Evolutionary conservation across 345 rosid species (phyloP), one percentile per base, ranked within the genome.

Genomic region (Linum tenue): DNA sequence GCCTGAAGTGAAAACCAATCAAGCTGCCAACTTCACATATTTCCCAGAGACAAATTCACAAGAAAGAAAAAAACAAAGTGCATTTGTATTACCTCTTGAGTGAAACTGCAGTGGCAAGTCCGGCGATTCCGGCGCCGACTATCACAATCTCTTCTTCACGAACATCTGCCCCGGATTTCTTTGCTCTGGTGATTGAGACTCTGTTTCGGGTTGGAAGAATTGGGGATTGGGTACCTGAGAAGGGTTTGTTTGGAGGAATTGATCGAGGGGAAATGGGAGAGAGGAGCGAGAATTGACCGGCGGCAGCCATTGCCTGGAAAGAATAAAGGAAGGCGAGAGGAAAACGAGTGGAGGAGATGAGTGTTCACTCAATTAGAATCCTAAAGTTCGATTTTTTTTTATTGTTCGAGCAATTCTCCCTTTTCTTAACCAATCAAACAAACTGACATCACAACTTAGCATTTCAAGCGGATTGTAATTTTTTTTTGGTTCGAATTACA

Each of bases 51-150:
- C 3, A 3, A 40, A 38, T 41, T 16, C 5, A 22, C 31, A 40
- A 22, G 51, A 31, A 50, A 44, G 12, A 10, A 37, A 55, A 60
- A 14, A 64, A 51, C 11, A 44, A 48, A 14, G 37, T 17, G 59
- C 53, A 36, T 16, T 63, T 0, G 15, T 63, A 67, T 68, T 37
- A 89, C 98, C 88, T 79, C 63, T 79, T 80, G 44, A 92, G 95
- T 8, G 98, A 89, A 53, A 85, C 84, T 22, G 98, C 94, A 59
- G 96, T 85, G 64, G 96, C 91, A 9, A 92, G 92, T 16, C 98
- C 96, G 2, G 91, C 95, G 40, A 92, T 89, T 39, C 98, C 96
- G 16, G 90, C 98, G 2, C 95, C 96, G 2, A 89, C 86, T 22
- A 89, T 68, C 68, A 89, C 91, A 53, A 86, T 73, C 39, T 85